These are phyloP conservation scores for Pseudogymnoascus sp. DNA, from an alignment of 2,329 filamentous ascomycete genomes.

Conservation along the genomic window DNA sequence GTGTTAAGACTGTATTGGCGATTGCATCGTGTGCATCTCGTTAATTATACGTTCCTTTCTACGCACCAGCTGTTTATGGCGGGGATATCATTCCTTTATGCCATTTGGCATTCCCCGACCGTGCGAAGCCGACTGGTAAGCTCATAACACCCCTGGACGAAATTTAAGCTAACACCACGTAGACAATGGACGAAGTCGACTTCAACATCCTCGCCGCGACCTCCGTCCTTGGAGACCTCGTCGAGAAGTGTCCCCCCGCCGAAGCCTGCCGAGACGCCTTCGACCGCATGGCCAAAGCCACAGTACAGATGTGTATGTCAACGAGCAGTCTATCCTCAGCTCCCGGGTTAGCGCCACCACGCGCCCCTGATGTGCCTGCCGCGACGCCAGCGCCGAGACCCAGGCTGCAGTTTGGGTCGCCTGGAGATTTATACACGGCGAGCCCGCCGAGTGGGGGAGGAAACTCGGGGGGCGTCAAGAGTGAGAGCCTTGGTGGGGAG, in stretches of 20 bases:
- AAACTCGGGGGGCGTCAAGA: not conserved
- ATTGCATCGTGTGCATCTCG: constrained; percentile 75
- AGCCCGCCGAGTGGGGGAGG: not conserved
- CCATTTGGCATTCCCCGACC: constrained; percentile 90
- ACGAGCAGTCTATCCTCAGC: constrained; percentile 66
- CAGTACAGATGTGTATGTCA: constrained; percentile 87
- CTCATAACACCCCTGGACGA: constrained; percentile 17
- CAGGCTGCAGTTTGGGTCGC: not conserved
- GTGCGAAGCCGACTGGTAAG: constrained; percentile 79
- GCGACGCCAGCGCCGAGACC: not conserved
- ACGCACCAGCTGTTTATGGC: constrained; percentile 98
- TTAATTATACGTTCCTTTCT: constrained; percentile 93
- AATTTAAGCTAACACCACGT: constrained; percentile 24
- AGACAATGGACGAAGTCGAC: constrained; percentile 93
- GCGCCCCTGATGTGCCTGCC: not conserved
- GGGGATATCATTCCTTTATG: constrained; percentile 90
- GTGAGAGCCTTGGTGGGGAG: not conserved
- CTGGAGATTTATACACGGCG: not conserved
- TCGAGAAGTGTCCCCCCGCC: constrained; percentile 89
- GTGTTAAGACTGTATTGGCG: constrained; percentile 86
- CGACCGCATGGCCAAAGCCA: constrained; percentile 89
- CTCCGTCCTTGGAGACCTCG: constrained; percentile 83
- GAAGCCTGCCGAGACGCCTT: constrained; percentile 94
- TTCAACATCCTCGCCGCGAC: constrained; percentile 91
- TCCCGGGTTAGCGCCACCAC: not conserved